A percentile compares a stretch with the other conserved stretches of the same genome.
Evolutionary conservation across 441 rosid genomes (phyloP).

Genomic region (Codiaeum variegatum): DNA sequence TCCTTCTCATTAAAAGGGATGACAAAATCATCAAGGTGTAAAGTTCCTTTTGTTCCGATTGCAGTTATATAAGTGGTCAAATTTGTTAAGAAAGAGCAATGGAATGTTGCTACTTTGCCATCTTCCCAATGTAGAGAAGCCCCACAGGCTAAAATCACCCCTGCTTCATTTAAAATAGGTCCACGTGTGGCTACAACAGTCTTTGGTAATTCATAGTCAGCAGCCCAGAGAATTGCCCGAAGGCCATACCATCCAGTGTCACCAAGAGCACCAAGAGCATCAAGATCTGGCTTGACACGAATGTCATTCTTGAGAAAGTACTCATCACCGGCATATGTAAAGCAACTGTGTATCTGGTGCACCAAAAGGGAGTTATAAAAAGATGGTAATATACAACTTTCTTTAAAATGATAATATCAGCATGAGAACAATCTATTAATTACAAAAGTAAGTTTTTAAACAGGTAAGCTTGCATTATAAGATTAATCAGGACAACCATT

Average conservation of each 20-base stretch:
- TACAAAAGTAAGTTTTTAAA: neutral
- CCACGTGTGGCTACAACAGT: constrained; percentile 47
- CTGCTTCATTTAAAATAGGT: constrained; percentile 48
- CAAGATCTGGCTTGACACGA: constrained; percentile 76
- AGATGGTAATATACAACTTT: neutral
- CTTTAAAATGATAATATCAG: neutral
- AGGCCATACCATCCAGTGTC: constrained; percentile 85
- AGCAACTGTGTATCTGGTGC: constrained; percentile 53
- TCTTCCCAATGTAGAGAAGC: constrained; percentile 65
- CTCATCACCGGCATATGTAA: constrained; percentile 41
- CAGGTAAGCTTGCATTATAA: neutral
- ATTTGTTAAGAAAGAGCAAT: constrained; percentile 68
- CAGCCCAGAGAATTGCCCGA: constrained; percentile 51
- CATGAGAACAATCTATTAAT: neutral
- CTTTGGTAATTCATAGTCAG: constrained; percentile 59
- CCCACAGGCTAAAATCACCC: constrained; percentile 63
- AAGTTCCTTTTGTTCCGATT: constrained; percentile 53
- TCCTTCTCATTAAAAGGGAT: constrained; percentile 59
- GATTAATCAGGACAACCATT: neutral
- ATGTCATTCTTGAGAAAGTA: constrained; percentile 58
- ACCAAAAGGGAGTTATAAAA: constrained; percentile 1
- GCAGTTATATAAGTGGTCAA: constrained; percentile 68
- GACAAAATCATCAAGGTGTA: constrained; percentile 53
- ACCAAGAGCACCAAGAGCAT: constrained; percentile 74
- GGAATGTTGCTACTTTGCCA: constrained; percentile 50